These are phyloP conservation scores for Torulaspora globosa DNA, from an alignment of 1,139 yeast genomes.

Conservation along the genomic window DNA sequence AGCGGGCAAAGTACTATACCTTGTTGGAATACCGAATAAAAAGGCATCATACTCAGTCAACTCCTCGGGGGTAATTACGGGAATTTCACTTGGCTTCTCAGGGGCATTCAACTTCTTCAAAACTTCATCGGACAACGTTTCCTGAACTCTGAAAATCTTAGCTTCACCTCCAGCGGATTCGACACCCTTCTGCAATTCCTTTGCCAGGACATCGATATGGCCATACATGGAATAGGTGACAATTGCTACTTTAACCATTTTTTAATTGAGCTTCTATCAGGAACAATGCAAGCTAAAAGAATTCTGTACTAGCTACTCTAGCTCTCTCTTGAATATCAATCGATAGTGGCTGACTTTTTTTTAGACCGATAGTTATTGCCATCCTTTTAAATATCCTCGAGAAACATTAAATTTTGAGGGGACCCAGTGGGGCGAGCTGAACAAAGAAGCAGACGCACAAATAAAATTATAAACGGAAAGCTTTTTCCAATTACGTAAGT, in stretches of 20 bases:
- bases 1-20: conserved; percentile 59
- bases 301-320: no score
- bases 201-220: conserved; percentile 53
- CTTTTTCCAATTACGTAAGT: background rate
- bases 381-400: conserved; percentile 1
- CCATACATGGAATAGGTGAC: conserved; percentile 62
- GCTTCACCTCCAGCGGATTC: conserved; percentile 60
- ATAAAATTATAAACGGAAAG: background rate
- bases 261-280: background rate
- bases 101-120: conserved; percentile 64
- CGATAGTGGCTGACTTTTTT: background rate
- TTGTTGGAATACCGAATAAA: conserved; percentile 61
- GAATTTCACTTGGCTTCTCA: conserved; percentile 48
- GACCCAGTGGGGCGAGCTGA: background rate
- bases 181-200: conserved; percentile 53
- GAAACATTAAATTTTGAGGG: background rate
- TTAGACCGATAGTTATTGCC: background rate
- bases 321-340: background rate
- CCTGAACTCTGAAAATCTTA: conserved; percentile 57
- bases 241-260: conserved; percentile 57
- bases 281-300: background rate
- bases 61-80: conserved; percentile 48
- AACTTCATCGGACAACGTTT: conserved; percentile 58
- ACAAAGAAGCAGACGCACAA: background rate
- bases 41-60: conserved; percentile 54